Base-by-base conservation (phyloP, 352 stramenopile genomes). In the Phytopythium aichiense region DNA sequence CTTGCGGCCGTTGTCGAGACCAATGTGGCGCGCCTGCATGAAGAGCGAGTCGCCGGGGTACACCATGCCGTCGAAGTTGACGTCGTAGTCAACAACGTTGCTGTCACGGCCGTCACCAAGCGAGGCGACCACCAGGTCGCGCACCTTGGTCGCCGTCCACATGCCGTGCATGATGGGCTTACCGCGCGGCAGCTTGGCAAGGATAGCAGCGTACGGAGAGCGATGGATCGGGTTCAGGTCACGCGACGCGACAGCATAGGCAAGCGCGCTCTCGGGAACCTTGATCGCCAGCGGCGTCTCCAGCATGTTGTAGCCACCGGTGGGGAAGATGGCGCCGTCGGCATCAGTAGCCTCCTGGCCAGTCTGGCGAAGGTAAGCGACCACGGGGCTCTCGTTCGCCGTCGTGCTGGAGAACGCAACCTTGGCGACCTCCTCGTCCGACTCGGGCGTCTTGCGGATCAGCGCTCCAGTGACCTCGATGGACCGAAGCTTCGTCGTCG, bases 191-290 rank as follows among this genome's bases (percentile, higher is more conserved):
- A 96, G 73, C 45, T 84, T 76, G 8, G 83, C 87, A 11, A 95
- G 65, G n/a, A 87, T 72, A 0, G 87, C 88, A 18, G 85, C 72
- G 54, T 92, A 89, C 52, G 70, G 73, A 13, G 85, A 94, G 6
- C 88, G 82, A 60, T 96, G 85, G 56, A 96, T 96, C 37, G 88
- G 82, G 68, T 96, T 96, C 66, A 94, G 56, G 56, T 96, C 88
- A 31, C 85, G 80, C 40, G 87, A 95, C 30, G 87, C 86, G 8
- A 89, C 72, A 0, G 88, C 87, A 57, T 96, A 96, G 4, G 63
- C 72, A 16, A 89, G 64, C 16, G 84, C 86, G 53, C 76, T 77
- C 20, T 60, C 66, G 7, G 88, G 88, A 4, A 92, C 84, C 8
- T 80, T 56, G 42, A 93, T 91, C 38, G 78, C 71, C 22, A 89